These are phyloP conservation scores for Baorangia bicolor DNA, from an alignment of 768 basidiomycete genomes.

Conservation along the genomic window DNA sequence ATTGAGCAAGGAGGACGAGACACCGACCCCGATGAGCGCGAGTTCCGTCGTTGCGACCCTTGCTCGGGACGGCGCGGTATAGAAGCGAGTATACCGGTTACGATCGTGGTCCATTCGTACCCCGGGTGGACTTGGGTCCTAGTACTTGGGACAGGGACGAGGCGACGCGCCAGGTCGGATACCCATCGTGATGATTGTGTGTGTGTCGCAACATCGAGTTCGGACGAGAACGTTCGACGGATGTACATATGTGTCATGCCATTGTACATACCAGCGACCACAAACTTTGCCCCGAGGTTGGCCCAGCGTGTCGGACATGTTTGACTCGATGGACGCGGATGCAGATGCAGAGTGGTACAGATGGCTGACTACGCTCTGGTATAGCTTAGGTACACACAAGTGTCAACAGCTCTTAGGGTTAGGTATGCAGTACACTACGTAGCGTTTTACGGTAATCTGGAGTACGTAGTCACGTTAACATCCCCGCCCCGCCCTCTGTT, in stretches of 20 bases:
- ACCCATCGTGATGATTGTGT: neutral
- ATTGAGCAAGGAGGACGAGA: conserved; percentile 3
- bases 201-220: neutral
- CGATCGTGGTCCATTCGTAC: neutral
- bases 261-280: neutral
- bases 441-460: too few species aligned
- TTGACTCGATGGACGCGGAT: too few species aligned
- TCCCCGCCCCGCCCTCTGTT: too few species aligned
- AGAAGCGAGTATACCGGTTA: neutral
- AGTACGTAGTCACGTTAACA: neutral
- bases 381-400: too few species aligned
- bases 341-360: too few species aligned
- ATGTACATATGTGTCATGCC: neutral
- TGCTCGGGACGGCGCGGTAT: neutral
- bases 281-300: neutral
- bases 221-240: neutral
- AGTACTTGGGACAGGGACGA: neutral
- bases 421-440: too few species aligned
- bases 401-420: too few species aligned
- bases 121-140: neutral
- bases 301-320: too few species aligned
- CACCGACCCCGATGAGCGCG: neutral
- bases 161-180: neutral
- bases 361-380: too few species aligned
- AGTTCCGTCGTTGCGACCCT: neutral